Conservation (phyloP, 78 protist species). For the Tieghemostelium lacteum region DNA sequence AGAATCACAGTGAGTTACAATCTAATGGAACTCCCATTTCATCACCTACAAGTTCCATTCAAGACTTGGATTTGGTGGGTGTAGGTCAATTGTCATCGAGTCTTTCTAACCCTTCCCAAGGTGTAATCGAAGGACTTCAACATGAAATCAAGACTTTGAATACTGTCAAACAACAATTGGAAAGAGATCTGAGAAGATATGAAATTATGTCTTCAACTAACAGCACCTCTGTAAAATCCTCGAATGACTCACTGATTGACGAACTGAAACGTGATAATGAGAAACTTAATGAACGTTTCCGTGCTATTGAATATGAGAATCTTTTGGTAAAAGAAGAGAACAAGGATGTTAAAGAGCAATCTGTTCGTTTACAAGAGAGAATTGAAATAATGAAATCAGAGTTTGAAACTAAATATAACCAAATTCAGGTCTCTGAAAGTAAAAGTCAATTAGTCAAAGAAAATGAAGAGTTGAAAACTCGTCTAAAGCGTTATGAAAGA, state of each 20-base stretch:
- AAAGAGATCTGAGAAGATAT: slow-evolving; percentile 28
- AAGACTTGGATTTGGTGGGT: slow-evolving; percentile 4
- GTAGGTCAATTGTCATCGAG: no score
- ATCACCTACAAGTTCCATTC: slow-evolving; percentile 32
- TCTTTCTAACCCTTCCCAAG: not conserved
- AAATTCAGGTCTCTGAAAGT: slow-evolving; percentile 30
- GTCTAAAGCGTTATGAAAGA: slow-evolving; percentile 35
- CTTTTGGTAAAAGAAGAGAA: slow-evolving; percentile 7
- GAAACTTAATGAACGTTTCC: slow-evolving; percentile 17
- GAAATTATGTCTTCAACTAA: not conserved
- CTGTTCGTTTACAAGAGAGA: not conserved
- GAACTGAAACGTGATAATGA: slow-evolving; percentile 44
- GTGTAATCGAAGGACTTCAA: slow-evolving; percentile 29
- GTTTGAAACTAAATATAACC: slow-evolving; percentile 41
- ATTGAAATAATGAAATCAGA: slow-evolving; percentile 29
- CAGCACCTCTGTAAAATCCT: no score
- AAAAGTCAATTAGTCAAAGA: slow-evolving; percentile 40
- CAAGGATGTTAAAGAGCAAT: slow-evolving; percentile 11
- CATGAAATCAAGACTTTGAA: slow-evolving; percentile 23
- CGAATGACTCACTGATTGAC: slow-evolving; percentile 10
- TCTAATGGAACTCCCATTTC: slow-evolving; percentile 3
- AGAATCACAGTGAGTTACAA: not conserved
- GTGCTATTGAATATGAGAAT: slow-evolving; percentile 34
- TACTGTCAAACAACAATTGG: slow-evolving; percentile 23
- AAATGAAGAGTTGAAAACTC: slow-evolving; percentile 34